Conservation (phyloP, 164 flowering plant species). For the Saururus chinensis region DNA sequence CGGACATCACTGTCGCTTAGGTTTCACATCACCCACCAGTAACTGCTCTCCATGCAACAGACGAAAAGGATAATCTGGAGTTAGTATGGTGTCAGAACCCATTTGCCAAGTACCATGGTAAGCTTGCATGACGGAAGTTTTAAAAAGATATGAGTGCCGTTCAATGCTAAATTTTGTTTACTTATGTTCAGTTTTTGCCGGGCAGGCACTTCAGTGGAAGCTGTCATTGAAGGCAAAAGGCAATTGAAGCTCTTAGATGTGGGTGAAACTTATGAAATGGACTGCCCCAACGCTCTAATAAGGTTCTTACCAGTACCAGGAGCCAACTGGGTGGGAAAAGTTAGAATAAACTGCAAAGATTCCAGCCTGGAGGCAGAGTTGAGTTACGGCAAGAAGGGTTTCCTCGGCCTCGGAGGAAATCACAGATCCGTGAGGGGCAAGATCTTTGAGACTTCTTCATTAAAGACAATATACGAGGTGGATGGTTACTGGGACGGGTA, state of each 20-base stretch:
- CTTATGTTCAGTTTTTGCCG: background rate
- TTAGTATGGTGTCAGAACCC: slow-evolving; percentile 59
- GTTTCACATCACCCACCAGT: slow-evolving; percentile 96
- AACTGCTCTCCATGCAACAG: slow-evolving; percentile 76
- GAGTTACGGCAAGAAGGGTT: slow-evolving; percentile 28
- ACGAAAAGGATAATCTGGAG: slow-evolving; percentile 55
- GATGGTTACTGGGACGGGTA: slow-evolving; percentile 89
- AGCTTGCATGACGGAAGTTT: too few relatives aligned
- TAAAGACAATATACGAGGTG: slow-evolving; percentile 42
- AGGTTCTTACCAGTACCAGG: slow-evolving; percentile 61
- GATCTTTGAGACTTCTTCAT: slow-evolving; percentile 39
- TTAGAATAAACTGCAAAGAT: slow-evolving; percentile 47
- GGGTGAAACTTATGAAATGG: slow-evolving; percentile 65
- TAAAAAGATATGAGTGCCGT: too few relatives aligned
- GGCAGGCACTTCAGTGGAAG: slow-evolving; percentile 59
- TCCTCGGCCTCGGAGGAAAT: slow-evolving; percentile 33
- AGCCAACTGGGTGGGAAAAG: slow-evolving; percentile 59
- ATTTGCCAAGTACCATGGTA: slow-evolving; percentile 63
- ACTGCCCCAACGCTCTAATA: slow-evolving; percentile 50
- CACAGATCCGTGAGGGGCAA: slow-evolving; percentile 50
- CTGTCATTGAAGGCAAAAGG: slow-evolving; percentile 52
- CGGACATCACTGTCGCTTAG: slow-evolving; percentile 18
- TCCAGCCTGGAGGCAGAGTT: slow-evolving; percentile 63
- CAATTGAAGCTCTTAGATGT: slow-evolving; percentile 41
- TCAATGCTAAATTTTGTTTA: background rate